phyloP scores from a whole-genome alignment of 2,329 filamentous ascomycete species.

The Diaporthe citrichinensis region DNA sequence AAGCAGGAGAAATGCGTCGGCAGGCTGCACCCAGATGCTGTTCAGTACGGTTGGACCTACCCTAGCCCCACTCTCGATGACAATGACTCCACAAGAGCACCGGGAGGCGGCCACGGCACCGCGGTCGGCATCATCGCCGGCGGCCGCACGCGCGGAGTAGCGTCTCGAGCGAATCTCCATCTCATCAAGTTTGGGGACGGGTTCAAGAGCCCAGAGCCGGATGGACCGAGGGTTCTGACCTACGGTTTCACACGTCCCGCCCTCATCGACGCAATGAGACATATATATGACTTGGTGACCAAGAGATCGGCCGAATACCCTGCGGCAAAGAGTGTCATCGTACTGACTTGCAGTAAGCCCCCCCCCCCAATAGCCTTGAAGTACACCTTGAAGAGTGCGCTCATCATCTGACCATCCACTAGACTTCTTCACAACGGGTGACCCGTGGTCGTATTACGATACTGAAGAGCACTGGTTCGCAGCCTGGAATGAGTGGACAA shows the following conservation, averaged over 20 bases:
- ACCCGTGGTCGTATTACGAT: neutral
- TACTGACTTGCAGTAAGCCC: neutral
- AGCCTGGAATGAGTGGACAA: constrained; percentile 4
- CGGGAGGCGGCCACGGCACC: neutral
- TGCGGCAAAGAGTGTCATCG: neutral
- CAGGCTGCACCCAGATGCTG: neutral
- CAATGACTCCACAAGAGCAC: neutral
- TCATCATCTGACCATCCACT: neutral
- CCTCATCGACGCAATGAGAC: neutral
- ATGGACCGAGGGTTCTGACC: neutral
- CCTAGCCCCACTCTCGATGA: neutral
- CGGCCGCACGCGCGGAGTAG: neutral
- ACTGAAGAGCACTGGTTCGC: neutral
- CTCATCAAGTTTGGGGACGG: neutral
- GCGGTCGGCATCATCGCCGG: neutral
- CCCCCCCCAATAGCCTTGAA: neutral
- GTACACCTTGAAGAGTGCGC: fast-evolving
- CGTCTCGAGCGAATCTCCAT: neutral
- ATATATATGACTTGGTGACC: neutral
- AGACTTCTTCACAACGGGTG: neutral
- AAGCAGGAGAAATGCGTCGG: neutral
- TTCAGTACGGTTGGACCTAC: neutral
- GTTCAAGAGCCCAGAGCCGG: neutral
- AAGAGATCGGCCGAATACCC: neutral
- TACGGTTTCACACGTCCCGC: neutral